These are phyloP conservation scores for Polyporus tsugae DNA, from an alignment of 1,284 basidiomycete genomes.

Conservation along the genomic window DNA sequence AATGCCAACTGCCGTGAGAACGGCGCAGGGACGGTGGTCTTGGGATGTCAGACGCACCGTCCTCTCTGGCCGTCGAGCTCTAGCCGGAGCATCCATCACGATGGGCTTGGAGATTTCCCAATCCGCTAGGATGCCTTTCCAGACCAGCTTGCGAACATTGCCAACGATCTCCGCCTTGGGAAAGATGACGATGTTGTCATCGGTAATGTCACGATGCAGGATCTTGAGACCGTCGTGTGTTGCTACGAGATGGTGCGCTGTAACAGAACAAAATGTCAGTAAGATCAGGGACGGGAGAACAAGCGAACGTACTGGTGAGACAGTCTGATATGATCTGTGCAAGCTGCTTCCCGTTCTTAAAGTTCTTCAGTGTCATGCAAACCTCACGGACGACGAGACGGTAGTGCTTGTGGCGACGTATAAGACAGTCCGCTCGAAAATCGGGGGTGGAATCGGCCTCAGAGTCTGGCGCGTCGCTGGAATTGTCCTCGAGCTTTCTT, in stretches of 20 bases:
- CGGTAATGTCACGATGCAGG: slow-evolving; percentile 18
- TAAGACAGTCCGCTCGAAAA: background rate
- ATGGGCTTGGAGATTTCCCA: slow-evolving; percentile 21
- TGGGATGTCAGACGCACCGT: background rate
- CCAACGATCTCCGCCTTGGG: background rate
- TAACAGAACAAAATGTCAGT: background rate
- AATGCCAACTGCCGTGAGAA: background rate
- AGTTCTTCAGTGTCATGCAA: slow-evolving; percentile 22
- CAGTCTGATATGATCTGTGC: slow-evolving; percentile 10
- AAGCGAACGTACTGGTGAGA: slow-evolving; percentile 11
- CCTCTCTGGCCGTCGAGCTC: slow-evolving; percentile 1
- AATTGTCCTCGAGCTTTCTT: background rate
- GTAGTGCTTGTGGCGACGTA: slow-evolving; percentile 12
- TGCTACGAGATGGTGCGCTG: slow-evolving; percentile 2
- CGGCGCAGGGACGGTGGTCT: too few species aligned
- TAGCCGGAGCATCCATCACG: background rate
- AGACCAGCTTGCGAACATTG: background rate
- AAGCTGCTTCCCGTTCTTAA: slow-evolving; percentile 4
- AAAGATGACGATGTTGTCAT: slow-evolving; percentile 16
- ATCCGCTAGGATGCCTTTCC: slow-evolving; percentile 16
- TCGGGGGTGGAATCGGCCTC: background rate
- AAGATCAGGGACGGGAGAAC: background rate
- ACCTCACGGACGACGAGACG: slow-evolving; percentile 32
- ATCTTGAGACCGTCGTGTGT: background rate
- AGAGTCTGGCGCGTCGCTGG: background rate